Evolutionary conservation across 2,329 filamentous ascomycete species (phyloP), one percentile per base, ranked within the genome.

Genomic region (Aspergillus pseudonomiae): DNA sequence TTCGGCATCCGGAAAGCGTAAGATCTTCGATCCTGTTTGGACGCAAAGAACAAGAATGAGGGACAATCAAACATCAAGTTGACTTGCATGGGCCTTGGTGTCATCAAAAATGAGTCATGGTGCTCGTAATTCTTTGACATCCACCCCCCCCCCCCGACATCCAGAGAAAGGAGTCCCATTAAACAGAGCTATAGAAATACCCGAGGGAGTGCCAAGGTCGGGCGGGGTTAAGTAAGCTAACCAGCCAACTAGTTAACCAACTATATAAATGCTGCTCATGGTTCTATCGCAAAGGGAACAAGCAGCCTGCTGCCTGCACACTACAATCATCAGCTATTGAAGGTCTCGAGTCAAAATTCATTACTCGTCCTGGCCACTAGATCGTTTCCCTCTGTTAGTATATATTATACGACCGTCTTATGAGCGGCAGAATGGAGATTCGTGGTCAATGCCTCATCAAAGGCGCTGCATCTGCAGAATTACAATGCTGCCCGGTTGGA

Each of bases 401-500:
- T 11, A 39, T n/a, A 21, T 14, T 2, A 54, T 16, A 34, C 11
- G 12, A n/a, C 14, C 5, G 11, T 53, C 3, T 14, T 32, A 19
- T 16, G 10, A 21, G 12, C n/a, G 12, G 32, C 12, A 55, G 7
- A 6, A 63, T 63, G 61, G 41, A 56, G 6, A 24, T 61, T 24
- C 43, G 26, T 5, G 63, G 60, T 5, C 55, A 52, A 19, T 62
- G 56, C 19, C 39, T 67, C 28, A 60, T 70, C 52, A 39, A 61
- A 5, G 63, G 65, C 21, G 26, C 45, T 30, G 70, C 71, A 9
- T 67, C 73, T 5, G 77, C 75, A 0, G 65, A 64, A 14, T 66
- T 81, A 1, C 57, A 79, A 2, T 65, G 71, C 32, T 70, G 68
- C n/a, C 58, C 68, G 24, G 46, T 68, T 6, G 66, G 59, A 9